A percentile compares a stretch with the other conserved stretches of the same genome.
Conservation (phyloP, 1,284 basidiomycete genomes). For the Golubevia sp. region DNA sequence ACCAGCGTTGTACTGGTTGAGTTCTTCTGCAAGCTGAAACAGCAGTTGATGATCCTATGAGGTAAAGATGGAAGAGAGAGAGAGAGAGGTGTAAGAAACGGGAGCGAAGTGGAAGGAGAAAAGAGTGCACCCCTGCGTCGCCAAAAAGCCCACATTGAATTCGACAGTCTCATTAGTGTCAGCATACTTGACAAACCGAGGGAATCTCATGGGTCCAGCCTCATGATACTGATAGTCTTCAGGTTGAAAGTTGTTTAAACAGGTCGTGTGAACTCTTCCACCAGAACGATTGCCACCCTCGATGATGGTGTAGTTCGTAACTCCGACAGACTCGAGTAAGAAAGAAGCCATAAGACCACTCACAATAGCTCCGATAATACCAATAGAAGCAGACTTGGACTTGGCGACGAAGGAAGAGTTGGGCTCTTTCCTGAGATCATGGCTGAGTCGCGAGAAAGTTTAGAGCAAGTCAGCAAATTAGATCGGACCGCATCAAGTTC, state of each 20-base stretch:
- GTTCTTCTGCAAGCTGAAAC: conserved; percentile 2
- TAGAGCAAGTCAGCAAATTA: no score
- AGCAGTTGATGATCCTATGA: conserved; percentile 2
- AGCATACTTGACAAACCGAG: conserved; percentile 2
- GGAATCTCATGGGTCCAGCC: conserved; percentile 7
- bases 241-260: no score
- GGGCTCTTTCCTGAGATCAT: conserved; percentile 9
- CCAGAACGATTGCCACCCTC: conserved; percentile 2
- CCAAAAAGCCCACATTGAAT: not conserved
- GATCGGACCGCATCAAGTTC: no score
- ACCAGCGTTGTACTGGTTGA: conserved; percentile 5
- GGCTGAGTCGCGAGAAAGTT: not conserved
- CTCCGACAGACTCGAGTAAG: conserved; percentile 2
- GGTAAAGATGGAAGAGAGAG: not conserved
- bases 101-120: no score
- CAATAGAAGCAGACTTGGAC: no score
- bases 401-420: no score
- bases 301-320: conserved; percentile 3
- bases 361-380: conserved; percentile 4
- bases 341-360: conserved; percentile 2
- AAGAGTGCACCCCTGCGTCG: not conserved
- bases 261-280: conserved; percentile 1
- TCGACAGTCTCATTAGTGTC: conserved; percentile 2
- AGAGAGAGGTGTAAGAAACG: no score
- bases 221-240: not conserved